Conservation (phyloP, 2,329 filamentous ascomycete species). For the Periconia sp. region DNA sequence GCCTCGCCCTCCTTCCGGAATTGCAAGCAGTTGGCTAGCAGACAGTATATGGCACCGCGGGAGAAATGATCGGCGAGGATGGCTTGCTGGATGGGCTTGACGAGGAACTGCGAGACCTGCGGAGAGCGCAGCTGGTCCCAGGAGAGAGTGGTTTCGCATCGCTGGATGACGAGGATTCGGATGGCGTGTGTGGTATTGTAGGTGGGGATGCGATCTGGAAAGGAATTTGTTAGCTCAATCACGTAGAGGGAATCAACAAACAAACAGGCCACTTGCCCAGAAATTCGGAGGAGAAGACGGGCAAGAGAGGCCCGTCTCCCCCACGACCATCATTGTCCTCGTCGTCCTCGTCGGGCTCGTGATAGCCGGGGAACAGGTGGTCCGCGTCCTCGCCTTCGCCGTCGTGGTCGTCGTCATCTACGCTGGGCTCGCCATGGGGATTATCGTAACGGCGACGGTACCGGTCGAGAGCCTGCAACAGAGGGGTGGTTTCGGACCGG, state of each 20-base stretch:
- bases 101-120: slow-evolving; percentile 90
- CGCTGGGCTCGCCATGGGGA: background rate
- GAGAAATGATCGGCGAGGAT: slow-evolving; percentile 83
- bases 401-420: slow-evolving; percentile 8
- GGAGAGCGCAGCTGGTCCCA: slow-evolving; percentile 97
- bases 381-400: slow-evolving; percentile 24
- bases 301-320: slow-evolving; percentile 40
- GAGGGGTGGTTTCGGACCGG: slow-evolving; percentile 38
- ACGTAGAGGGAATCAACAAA: slow-evolving; percentile 5
- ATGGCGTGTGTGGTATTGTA: slow-evolving; percentile 91
- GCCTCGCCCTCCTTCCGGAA: slow-evolving; percentile 85
- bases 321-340: slow-evolving; percentile 33
- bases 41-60: slow-evolving; percentile 80
- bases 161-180: slow-evolving; percentile 77
- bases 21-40: slow-evolving; percentile 92
- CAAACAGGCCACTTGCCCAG: slow-evolving; percentile 33
- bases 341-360: slow-evolving; percentile 22
- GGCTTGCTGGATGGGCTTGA: slow-evolving; percentile 93
- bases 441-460: slow-evolving; percentile 31
- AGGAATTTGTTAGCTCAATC: slow-evolving; percentile 19
- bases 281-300: slow-evolving; percentile 43
- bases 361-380: slow-evolving; percentile 23
- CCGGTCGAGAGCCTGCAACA: slow-evolving; percentile 33
- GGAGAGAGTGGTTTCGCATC: slow-evolving; percentile 87
- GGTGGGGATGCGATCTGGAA: slow-evolving; percentile 78